Evolutionary conservation across 306 rosid species (phyloP).

Genomic region (Lathyrus sativus): DNA sequence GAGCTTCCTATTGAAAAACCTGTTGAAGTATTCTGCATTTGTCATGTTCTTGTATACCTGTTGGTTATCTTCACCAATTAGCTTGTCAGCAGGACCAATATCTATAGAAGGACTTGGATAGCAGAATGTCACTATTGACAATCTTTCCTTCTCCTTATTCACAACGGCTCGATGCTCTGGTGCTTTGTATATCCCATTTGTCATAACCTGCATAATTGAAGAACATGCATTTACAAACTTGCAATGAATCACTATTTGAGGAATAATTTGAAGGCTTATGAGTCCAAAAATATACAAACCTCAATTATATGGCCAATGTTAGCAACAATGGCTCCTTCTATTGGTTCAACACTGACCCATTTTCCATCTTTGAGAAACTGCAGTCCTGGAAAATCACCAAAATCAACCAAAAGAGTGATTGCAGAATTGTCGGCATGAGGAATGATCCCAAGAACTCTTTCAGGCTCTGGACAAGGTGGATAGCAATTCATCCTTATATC

Average conservation of each 20-base stretch:
- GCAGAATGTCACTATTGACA: slow-evolving; percentile 52
- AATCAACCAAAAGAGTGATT: slow-evolving; percentile 52
- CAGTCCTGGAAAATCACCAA: slow-evolving; percentile 45
- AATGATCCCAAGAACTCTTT: slow-evolving; percentile 48
- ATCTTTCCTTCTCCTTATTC: slow-evolving; percentile 44
- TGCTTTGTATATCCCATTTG: slow-evolving; percentile 56
- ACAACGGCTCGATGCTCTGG: slow-evolving; percentile 58
- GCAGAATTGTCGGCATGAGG: slow-evolving; percentile 55
- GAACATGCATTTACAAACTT: neutral
- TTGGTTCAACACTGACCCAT: slow-evolving; percentile 52
- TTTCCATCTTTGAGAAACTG: slow-evolving; percentile 50
- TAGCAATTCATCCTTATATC: slow-evolving; percentile 51
- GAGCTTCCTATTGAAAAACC: slow-evolving; percentile 45
- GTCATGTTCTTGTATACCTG: slow-evolving; percentile 46
- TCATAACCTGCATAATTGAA: slow-evolving; percentile 42
- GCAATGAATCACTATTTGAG: slow-evolving; percentile 1
- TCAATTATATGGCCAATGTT: slow-evolving; percentile 51
- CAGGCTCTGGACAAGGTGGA: slow-evolving; percentile 58
- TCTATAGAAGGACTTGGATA: slow-evolving; percentile 40
- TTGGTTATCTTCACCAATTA: slow-evolving; percentile 36
- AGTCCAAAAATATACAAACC: slow-evolving; percentile 37
- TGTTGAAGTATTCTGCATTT: slow-evolving; percentile 43
- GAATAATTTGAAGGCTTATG: slow-evolving; percentile 4
- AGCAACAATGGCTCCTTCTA: slow-evolving; percentile 49
- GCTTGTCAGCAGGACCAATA: slow-evolving; percentile 41